A percentile compares a stretch with the other conserved stretches of the same genome.
These are phyloP conservation scores for Firmiana major DNA, from an alignment of 345 rosid genomes.

Conservation along the genomic window DNA sequence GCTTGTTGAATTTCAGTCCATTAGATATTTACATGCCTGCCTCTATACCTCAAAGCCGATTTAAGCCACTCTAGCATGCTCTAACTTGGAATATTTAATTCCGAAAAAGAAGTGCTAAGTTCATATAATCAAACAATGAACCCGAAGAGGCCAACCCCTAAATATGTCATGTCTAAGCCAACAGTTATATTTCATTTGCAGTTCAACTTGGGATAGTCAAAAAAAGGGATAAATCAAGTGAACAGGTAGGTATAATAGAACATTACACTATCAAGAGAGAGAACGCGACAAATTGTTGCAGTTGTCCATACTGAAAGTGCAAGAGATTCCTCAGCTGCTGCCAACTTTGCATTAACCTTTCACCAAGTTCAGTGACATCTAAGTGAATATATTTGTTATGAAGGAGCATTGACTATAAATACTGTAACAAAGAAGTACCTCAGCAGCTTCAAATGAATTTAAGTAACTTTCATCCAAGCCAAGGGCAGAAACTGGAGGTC, in stretches of 20 bases:
- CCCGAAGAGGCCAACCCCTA: background rate
- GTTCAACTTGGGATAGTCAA: background rate
- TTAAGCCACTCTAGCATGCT: too few relatives aligned
- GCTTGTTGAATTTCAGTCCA: background rate
- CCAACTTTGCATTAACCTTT: conserved; percentile 66
- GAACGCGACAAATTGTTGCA: conserved; percentile 91
- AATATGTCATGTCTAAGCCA: background rate
- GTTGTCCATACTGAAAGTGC: conserved; percentile 92
- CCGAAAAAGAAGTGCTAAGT: too few relatives aligned
- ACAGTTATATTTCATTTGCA: background rate
- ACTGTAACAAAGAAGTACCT: conserved; percentile 42
- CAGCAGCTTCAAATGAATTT: conserved; percentile 49
- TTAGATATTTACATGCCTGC: background rate
- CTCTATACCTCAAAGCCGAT: too few relatives aligned
- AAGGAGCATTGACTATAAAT: background rate
- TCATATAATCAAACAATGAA: too few relatives aligned
- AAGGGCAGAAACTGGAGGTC: conserved; percentile 61
- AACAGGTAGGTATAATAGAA: conserved; percentile 22
- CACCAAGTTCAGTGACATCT: conserved; percentile 19
- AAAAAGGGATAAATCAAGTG: background rate
- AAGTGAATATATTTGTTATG: conserved; percentile 14
- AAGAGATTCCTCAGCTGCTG: conserved; percentile 91
- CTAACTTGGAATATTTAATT: too few relatives aligned
- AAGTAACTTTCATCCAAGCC: conserved; percentile 43
- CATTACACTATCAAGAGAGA: conserved; percentile 87